phyloP scores from a whole-genome alignment of 2,329 filamentous ascomycete genomes.

The Chaetomium globosum region DNA sequence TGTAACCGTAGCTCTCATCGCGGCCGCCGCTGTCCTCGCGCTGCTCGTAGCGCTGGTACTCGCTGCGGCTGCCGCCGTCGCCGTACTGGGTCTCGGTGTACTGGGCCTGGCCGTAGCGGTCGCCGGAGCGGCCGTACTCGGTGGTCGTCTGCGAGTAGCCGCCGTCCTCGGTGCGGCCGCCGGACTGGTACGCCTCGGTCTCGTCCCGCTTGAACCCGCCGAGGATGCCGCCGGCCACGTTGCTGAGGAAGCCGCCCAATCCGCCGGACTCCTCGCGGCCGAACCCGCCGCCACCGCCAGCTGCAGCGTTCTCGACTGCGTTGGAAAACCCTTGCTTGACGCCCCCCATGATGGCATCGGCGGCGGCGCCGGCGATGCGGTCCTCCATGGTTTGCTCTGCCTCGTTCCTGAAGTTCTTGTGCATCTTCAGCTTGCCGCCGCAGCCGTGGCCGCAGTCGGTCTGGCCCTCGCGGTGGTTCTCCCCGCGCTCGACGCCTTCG shows the following conservation, averaged over 20 bases:
- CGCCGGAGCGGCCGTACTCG: slow-evolving; percentile 61
- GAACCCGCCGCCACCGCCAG: slow-evolving; percentile 33
- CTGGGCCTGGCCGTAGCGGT: slow-evolving; percentile 63
- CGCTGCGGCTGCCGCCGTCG: slow-evolving; percentile 59
- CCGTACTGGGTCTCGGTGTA: slow-evolving; percentile 61
- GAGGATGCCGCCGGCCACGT: slow-evolving; percentile 65
- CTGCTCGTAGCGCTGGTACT: slow-evolving; percentile 66
- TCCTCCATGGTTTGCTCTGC: slow-evolving; percentile 56
- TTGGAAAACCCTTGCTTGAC: slow-evolving; percentile 56
- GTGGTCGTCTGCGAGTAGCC: slow-evolving; percentile 63
- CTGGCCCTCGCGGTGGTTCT: slow-evolving; percentile 86
- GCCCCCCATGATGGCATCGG: slow-evolving; percentile 60
- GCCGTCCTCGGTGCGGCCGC: slow-evolving; percentile 58
- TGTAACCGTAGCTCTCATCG: slow-evolving; percentile 56
- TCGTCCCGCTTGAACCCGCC: slow-evolving; percentile 48
- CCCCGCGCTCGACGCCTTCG: slow-evolving; percentile 72
- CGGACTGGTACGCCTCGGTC: slow-evolving; percentile 54
- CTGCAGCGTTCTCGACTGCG: slow-evolving; percentile 44
- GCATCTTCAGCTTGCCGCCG: slow-evolving; percentile 74
- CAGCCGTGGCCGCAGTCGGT: slow-evolving; percentile 85
- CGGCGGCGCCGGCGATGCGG: slow-evolving; percentile 59
- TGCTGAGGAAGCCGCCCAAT: slow-evolving; percentile 70
- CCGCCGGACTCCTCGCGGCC: slow-evolving; percentile 48
- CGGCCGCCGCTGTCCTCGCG: slow-evolving; percentile 47
- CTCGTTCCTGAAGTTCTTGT: slow-evolving; percentile 60